Conservation (phyloP, 2,329 filamentous ascomycete genomes). For the Nothopassalora personata region DNA sequence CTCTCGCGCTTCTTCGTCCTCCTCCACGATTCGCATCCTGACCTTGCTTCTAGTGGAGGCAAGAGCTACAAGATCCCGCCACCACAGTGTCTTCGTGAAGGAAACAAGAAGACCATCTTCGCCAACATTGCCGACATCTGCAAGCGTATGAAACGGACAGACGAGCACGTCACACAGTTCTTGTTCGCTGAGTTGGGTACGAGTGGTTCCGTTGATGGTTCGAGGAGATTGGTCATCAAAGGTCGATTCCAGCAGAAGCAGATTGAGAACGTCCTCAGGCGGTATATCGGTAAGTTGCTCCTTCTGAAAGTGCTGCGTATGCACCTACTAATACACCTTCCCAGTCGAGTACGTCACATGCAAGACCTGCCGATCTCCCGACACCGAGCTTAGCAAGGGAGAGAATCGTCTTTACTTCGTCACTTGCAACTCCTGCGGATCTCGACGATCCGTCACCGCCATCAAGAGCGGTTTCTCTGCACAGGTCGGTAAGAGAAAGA, state of each 20-base stretch:
- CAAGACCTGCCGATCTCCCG: slow-evolving; percentile 93
- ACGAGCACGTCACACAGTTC: slow-evolving; percentile 89
- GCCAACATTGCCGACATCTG: slow-evolving; percentile 98
- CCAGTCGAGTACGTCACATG: slow-evolving; percentile 94
- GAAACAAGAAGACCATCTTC: slow-evolving; percentile 99
- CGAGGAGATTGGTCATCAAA: slow-evolving; percentile 92
- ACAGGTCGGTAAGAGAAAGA: slow-evolving; percentile 97
- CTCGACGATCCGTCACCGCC: slow-evolving; percentile 78
- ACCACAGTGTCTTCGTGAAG: slow-evolving; percentile 97
- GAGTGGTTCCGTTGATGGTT: slow-evolving; percentile 89
- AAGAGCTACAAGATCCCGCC: slow-evolving; percentile 99
- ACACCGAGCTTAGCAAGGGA: slow-evolving; percentile 95
- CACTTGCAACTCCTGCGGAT: slow-evolving; percentile 72
- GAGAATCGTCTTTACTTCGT: slow-evolving; percentile 99
- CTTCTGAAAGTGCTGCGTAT: not conserved
- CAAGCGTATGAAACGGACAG: slow-evolving; percentile 98
- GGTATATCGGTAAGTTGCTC: slow-evolving; percentile 76
- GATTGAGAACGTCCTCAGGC: slow-evolving; percentile 92
- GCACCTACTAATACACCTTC: slow-evolving; percentile 21
- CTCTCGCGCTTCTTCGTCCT: slow-evolving; percentile 91
- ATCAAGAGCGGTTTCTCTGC: slow-evolving; percentile 99
- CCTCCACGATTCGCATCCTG: slow-evolving; percentile 92
- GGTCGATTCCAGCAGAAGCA: slow-evolving; percentile 99
- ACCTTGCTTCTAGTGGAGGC: slow-evolving; percentile 68
- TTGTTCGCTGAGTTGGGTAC: slow-evolving; percentile 98